phyloP scores from a whole-genome alignment of 192 early-diverging fungal genomes.

The Coemansia sp. region DNA sequence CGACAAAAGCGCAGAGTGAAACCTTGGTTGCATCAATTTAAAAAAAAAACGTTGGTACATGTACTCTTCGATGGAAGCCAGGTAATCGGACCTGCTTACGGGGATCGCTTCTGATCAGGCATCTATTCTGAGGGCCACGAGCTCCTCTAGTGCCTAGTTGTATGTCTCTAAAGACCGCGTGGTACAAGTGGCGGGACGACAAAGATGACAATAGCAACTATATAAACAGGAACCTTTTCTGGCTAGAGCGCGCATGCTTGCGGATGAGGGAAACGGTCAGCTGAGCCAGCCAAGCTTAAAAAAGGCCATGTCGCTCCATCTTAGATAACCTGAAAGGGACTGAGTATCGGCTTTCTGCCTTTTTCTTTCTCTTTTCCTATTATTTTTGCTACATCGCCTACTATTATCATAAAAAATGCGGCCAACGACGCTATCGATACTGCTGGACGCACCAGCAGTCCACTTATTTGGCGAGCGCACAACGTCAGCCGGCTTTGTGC shows the following conservation, averaged over 20 bases:
- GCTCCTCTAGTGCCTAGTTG: neutral
- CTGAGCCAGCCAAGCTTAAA: neutral
- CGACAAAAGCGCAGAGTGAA: neutral
- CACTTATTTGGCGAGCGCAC: constrained; percentile 27
- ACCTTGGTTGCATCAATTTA: neutral
- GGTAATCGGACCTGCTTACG: neutral
- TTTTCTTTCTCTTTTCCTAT: neutral
- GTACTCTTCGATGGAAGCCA: neutral
- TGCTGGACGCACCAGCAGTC: constrained; percentile 20
- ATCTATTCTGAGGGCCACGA: neutral
- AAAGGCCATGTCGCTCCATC: neutral
- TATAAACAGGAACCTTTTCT: neutral
- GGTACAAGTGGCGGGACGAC: neutral
- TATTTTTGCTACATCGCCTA: neutral
- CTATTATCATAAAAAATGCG: constrained; percentile 3
- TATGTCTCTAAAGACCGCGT: neutral
- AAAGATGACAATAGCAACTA: neutral
- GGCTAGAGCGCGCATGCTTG: neutral
- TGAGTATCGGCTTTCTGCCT: constrained; percentile 2
- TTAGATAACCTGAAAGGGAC: neutral
- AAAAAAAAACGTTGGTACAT: neutral
- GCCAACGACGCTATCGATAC: constrained; percentile 12
- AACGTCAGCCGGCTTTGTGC: constrained; percentile 9
- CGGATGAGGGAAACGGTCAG: neutral
- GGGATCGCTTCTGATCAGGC: neutral